Evolutionary conservation across 1,139 yeast genomes (phyloP), one percentile per base, ranked within the genome.

Genomic region (Taphrina communis): DNA sequence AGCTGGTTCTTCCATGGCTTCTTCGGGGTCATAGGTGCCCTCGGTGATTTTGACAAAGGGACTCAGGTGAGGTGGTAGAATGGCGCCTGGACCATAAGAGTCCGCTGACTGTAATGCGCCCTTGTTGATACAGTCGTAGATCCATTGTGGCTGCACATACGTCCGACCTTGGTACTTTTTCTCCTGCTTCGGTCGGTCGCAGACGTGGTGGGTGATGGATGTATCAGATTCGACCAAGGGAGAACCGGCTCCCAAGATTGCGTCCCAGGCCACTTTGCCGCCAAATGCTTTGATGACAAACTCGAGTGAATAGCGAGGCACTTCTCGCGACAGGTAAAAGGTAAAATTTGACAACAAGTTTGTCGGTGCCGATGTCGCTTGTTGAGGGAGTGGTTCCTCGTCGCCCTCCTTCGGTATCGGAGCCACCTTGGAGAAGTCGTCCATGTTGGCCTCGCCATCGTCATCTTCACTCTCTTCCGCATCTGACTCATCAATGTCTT

Each of bases 81-180:
- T 82, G 80, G 94, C 98, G 70, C 99, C 99, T 3, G 97, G 97
- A 57, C 95, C 89, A 77, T 94, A 94, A 70, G 83, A 84, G 70
- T 88, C 87, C 36, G 90, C 97, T 50, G 94, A 85, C 70, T 89
- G 82, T 72, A 94, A 83, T 72, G 84, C 83, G 66, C 86, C 85
- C 80, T 89, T 88, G 81, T 94, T 94, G 73, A 95, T 82, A 76
- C 90, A 88, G 78, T 94, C 99, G 78, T 94, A 93, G 62, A 94
- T 83, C 99, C 99, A 95, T 82, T 94, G 99, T 44, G 99, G 99
- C 81, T 94, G 99, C 65, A 93, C 80, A 77, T 95, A 95, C 0
- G 96, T 90, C 81, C 98, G 86, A 66, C 97, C 97, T 70, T 93
- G 88, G 56, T 92, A 91, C 78, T 88, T 90, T 73, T 86, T 84